phyloP scores from a whole-genome alignment of 2,329 filamentous ascomycete species.

The Ophiostoma novo-ulmi region DNA sequence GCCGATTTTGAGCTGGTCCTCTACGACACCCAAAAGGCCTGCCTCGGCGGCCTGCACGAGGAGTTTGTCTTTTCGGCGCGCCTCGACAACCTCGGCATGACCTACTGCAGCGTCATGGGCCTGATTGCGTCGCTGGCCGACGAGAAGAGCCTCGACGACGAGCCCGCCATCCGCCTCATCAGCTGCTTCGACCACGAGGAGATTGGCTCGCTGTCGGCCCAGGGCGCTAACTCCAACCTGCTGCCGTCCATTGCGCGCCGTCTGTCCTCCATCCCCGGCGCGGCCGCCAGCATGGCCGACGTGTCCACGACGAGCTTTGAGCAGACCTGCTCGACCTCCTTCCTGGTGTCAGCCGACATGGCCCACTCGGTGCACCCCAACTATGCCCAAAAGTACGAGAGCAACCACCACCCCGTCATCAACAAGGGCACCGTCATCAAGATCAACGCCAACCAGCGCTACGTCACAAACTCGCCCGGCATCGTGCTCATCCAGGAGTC shows the following conservation, averaged over 20 bases:
- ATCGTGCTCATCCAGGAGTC: conserved; percentile 89
- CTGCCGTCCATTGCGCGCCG: conserved; percentile 82
- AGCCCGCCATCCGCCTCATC: conserved; percentile 73
- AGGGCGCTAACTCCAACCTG: conserved; percentile 89
- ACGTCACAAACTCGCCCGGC: conserved; percentile 92
- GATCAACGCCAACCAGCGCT: conserved; percentile 94
- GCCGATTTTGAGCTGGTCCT: conserved; percentile 95
- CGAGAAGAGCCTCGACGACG: conserved; percentile 60
- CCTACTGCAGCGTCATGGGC: conserved; percentile 82
- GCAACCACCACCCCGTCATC: conserved; percentile 85
- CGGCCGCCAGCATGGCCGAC: conserved; percentile 51
- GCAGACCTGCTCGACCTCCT: conserved; percentile 83
- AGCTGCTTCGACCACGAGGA: conserved; percentile 98
- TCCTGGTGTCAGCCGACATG: conserved; percentile 96
- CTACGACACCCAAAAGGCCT: conserved; percentile 89
- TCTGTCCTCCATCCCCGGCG: conserved; percentile 67
- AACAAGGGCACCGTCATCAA: conserved; percentile 97
- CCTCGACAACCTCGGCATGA: conserved; percentile 94
- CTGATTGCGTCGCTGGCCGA: conserved; percentile 72
- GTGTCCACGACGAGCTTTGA: conserved; percentile 79
- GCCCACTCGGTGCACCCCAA: conserved; percentile 95
- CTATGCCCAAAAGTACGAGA: conserved; percentile 86
- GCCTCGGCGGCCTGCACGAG: conserved; percentile 81
- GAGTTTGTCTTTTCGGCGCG: conserved; percentile 96
- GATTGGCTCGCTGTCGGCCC: conserved; percentile 85